Evolutionary conservation across 1,139 yeast genomes (phyloP).

Genomic region (Wickerhamiella pararugosa): DNA sequence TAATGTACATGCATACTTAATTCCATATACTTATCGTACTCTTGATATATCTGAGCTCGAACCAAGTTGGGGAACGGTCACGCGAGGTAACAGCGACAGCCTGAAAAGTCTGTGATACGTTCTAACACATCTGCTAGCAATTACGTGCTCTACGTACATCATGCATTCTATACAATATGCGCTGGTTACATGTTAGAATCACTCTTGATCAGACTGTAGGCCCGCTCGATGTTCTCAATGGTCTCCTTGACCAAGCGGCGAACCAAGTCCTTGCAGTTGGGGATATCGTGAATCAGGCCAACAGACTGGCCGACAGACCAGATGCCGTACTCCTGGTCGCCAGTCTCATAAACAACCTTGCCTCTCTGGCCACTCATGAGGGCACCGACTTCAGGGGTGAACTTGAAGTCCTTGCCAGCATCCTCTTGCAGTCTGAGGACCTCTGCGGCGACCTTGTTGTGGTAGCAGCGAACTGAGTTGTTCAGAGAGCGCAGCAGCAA

Average conservation of each 20-base stretch:
- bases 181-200: slow-evolving; percentile 2
- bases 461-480: slow-evolving; percentile 24
- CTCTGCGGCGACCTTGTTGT: slow-evolving; percentile 21
- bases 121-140: too few species aligned
- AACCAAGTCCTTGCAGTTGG: slow-evolving; percentile 21
- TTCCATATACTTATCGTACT: neutral
- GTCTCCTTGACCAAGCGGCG: slow-evolving; percentile 18
- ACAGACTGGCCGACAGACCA: slow-evolving; percentile 25
- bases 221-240: slow-evolving; percentile 9
- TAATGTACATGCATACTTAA: neutral
- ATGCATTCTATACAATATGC: neutral
- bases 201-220: slow-evolving; percentile 4
- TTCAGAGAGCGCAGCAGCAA: slow-evolving; percentile 21
- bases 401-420: slow-evolving; percentile 16
- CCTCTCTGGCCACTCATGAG: slow-evolving; percentile 24
- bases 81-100: too few species aligned
- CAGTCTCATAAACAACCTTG: slow-evolving; percentile 20
- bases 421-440: slow-evolving; percentile 15
- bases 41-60: neutral
- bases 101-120: too few species aligned
- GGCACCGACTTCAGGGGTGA: slow-evolving; percentile 14
- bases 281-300: slow-evolving; percentile 22
- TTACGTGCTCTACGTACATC: too few species aligned
- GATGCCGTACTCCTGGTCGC: slow-evolving; percentile 23
- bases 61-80: neutral